These are phyloP conservation scores for Boeremia exigua DNA, from an alignment of 2,329 filamentous ascomycete species.

Conservation along the genomic window DNA sequence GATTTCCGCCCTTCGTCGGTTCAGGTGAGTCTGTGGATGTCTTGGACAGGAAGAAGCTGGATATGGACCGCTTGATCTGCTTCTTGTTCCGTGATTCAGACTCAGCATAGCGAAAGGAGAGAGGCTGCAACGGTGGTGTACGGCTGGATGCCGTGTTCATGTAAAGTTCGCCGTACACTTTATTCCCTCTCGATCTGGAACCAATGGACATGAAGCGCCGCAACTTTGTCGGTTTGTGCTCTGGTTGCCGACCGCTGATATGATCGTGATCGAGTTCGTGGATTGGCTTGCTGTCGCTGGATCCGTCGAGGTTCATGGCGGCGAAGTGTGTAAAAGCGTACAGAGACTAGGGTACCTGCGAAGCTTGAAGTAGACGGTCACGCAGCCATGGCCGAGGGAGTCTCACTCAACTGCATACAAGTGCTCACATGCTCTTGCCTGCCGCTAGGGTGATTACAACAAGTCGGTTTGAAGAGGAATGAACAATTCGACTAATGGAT, in stretches of 20 bases:
- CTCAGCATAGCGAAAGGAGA: background rate
- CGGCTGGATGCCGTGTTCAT: background rate
- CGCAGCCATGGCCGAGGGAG: background rate
- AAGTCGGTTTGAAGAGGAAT: conserved; percentile 7
- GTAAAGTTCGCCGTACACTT: background rate
- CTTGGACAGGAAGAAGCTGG: background rate
- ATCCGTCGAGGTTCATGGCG: background rate
- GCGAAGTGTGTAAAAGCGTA: background rate
- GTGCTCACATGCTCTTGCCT: conserved; percentile 7
- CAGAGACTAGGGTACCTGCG: background rate
- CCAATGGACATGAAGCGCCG: conserved; percentile 15
- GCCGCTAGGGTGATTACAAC: background rate
- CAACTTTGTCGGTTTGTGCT: background rate
- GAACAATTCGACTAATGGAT: background rate
- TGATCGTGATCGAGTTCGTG: background rate
- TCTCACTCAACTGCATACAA: background rate
- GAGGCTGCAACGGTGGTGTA: background rate
- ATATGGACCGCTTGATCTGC: conserved; percentile 2
- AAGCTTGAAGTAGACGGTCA: background rate
- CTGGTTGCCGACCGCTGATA: background rate
- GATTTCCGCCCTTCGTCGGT: background rate
- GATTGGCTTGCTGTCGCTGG: background rate
- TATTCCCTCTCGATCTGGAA: background rate
- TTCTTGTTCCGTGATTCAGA: background rate
- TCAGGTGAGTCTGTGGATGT: background rate